Base-by-base conservation (phyloP, 2,329 filamentous ascomycete genomes). In the Talaromyces sp. region DNA sequence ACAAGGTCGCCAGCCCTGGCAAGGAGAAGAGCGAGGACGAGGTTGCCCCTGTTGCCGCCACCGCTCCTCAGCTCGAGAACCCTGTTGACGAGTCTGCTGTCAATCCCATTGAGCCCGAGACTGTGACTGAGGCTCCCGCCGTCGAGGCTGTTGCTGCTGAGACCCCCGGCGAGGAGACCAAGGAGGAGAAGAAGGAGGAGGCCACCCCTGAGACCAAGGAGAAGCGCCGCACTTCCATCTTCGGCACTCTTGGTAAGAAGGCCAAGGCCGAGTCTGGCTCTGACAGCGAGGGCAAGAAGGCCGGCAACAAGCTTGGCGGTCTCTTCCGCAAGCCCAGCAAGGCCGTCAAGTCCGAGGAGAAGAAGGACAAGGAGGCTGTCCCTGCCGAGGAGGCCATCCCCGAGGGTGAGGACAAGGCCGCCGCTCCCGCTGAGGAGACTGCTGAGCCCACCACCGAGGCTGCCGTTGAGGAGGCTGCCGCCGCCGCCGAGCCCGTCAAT, bases 1-100 rank as follows among this genome's bases (percentile, higher is more conserved):
- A 91, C 84, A 93, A 93, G 83, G 74, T 79, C 55, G 69, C 71
- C 63, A 78, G 74, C 72, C 76, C 77, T 32, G 71, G 72, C 58
- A 70, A 75, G 52, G 77, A 79, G 70, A 79, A 79, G 70, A 70
- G 73, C 14, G 77, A 80, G 68, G 79, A 79, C 68, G 78, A 82
- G 63, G 73, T 71, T 52, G 75, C 80, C 50, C 71, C 75, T 53
- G 78, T 79, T 53, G 77, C 81, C 58, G 77, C 76, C 68, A 78
- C 77, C 61, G 78, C 78, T 67, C 79, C 79, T 58, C 78, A 80
- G 69, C 72, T 80, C 27, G 78, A 79, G 60, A 77, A 77, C 65
- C 73, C 77, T 10, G 75, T 76, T 48, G 72, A 76, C 62, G 70
- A 73, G 59, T 60, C 71, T 64, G 65, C 69, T 48, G 69, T 65